Conservation (phyloP, 2,329 filamentous ascomycete genomes). For the Exophiala alcalophila region DNA sequence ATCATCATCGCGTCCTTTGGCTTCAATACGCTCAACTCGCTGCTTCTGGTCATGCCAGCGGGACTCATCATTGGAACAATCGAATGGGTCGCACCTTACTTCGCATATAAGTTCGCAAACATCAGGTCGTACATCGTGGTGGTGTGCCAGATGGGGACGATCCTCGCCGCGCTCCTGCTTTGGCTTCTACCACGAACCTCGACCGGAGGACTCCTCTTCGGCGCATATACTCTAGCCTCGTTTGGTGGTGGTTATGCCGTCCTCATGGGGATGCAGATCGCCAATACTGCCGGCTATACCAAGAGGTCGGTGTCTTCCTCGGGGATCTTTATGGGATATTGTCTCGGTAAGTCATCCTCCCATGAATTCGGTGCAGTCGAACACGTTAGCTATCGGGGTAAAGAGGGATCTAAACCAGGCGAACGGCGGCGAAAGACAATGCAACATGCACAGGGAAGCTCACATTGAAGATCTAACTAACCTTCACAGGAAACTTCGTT, state of each 20-base stretch:
- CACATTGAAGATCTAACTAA: background rate
- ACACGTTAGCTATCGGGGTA: too few relatives aligned
- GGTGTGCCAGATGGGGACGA: slow-evolving; percentile 44
- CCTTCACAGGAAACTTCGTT: slow-evolving; percentile 11
- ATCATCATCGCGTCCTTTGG: slow-evolving; percentile 70
- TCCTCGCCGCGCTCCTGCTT: slow-evolving; percentile 43
- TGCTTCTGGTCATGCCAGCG: slow-evolving; percentile 56
- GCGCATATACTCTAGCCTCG: slow-evolving; percentile 48
- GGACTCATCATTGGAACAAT: slow-evolving; percentile 41
- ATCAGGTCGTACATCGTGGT: slow-evolving; percentile 42
- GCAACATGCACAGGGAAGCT: too few relatives aligned
- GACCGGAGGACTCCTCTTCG: slow-evolving; percentile 50
- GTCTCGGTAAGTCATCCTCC: slow-evolving; percentile 42
- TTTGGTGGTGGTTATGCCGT: slow-evolving; percentile 50
- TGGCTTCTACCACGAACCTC: slow-evolving; percentile 44
- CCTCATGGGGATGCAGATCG: slow-evolving; percentile 50
- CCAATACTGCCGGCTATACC: slow-evolving; percentile 31
- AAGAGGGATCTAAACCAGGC: too few relatives aligned
- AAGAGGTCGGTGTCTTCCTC: slow-evolving; percentile 28
- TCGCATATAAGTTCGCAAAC: slow-evolving; percentile 40
- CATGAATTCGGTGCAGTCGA: too few relatives aligned
- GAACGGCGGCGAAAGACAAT: too few relatives aligned
- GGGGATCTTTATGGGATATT: slow-evolving; percentile 29
- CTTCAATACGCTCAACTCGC: slow-evolving; percentile 61
- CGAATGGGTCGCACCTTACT: slow-evolving; percentile 41